Conservation (phyloP, 139 green algal genomes). For the Micromonas pusilla region DNA sequence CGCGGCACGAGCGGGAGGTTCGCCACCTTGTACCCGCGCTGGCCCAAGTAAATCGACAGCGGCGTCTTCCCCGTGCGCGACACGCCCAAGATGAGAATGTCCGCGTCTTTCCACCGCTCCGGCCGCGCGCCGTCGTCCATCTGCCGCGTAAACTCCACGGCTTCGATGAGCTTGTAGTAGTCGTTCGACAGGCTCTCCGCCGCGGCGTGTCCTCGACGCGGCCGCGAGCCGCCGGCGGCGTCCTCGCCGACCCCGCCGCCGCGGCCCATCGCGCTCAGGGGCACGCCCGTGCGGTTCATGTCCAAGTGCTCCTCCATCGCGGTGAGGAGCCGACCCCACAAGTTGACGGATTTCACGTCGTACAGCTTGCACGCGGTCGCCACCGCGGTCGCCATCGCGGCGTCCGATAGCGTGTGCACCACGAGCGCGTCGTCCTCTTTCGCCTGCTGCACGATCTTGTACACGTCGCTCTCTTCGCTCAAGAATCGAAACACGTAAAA, state of each 20-base stretch:
- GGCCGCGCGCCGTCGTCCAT: slow-evolving; percentile 50
- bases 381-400: slow-evolving; percentile 35
- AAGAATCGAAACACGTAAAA: slow-evolving; percentile 50
- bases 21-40: slow-evolving; percentile 51
- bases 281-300: slow-evolving; percentile 30
- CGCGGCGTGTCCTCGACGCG: too few species aligned
- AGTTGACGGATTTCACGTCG: slow-evolving; percentile 46
- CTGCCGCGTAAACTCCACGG: slow-evolving; percentile 55
- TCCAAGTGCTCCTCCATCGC: slow-evolving; percentile 44
- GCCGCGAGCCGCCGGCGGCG: too few species aligned
- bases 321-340: slow-evolving; percentile 51
- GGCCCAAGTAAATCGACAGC: slow-evolving; percentile 54
- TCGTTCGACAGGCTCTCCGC: slow-evolving; percentile 15
- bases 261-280: slow-evolving; percentile 13
- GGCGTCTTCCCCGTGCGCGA: slow-evolving; percentile 41
- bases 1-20: slow-evolving; percentile 49
- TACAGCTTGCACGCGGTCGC: slow-evolving; percentile 39
- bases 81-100: slow-evolving; percentile 52
- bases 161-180: slow-evolving; percentile 57
- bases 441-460: slow-evolving; percentile 37
- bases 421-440: slow-evolving; percentile 49
- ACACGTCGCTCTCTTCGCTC: slow-evolving; percentile 31
- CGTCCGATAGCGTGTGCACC: slow-evolving; percentile 46
- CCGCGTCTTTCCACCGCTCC: slow-evolving; percentile 41
- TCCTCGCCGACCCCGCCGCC: neutral